Evolutionary conservation across 106 monocot species (phyloP).

Genomic region (Acorus calamus): DNA sequence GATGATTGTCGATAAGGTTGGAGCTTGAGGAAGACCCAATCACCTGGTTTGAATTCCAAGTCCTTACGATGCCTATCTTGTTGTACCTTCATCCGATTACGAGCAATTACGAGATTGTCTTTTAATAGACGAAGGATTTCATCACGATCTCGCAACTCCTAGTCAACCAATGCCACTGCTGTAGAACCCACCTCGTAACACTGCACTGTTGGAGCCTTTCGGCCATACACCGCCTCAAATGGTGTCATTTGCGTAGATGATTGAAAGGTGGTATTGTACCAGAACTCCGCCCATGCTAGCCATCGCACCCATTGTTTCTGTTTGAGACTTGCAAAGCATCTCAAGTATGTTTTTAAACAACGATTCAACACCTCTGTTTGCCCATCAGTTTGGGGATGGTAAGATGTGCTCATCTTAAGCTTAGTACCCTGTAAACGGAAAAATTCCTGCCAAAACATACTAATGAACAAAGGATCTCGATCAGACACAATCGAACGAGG

Average conservation of each 20-base stretch:
- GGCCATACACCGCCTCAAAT: conserved; percentile 3
- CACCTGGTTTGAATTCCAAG: not conserved
- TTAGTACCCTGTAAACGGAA: too few relatives aligned
- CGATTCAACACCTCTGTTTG: too few relatives aligned
- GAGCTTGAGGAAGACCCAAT: not conserved
- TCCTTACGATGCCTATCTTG: not conserved
- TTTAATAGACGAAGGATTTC: not conserved
- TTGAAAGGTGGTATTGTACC: not conserved
- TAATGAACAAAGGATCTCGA: too few relatives aligned
- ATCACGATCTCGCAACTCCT: not conserved
- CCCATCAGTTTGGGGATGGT: too few relatives aligned
- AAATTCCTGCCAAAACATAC: too few relatives aligned
- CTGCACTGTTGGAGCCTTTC: not conserved
- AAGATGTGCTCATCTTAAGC: too few relatives aligned
- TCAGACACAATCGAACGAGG: too few relatives aligned
- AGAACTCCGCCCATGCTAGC: not conserved
- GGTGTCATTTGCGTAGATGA: not conserved
- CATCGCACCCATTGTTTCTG: not conserved
- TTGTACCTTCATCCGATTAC: conserved; percentile 1
- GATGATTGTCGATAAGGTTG: conserved; percentile 1
- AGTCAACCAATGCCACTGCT: too few relatives aligned
- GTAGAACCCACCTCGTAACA: too few relatives aligned
- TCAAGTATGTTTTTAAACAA: not conserved
- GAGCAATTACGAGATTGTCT: not conserved
- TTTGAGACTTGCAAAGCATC: not conserved